Evolutionary conservation across 1,139 yeast species (phyloP).

Genomic region (Meyerozyma guilliermondii): DNA sequence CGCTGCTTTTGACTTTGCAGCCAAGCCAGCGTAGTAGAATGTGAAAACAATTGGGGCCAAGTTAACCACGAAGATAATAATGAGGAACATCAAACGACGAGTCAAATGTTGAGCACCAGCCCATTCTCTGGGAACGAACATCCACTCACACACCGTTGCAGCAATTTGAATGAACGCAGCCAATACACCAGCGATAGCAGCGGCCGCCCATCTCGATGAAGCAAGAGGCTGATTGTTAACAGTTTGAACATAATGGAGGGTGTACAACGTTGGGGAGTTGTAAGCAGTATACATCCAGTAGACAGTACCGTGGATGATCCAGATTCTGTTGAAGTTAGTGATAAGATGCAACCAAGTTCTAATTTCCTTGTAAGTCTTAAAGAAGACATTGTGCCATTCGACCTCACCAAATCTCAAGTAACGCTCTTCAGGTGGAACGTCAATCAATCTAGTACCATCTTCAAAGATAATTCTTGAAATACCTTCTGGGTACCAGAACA

Average conservation of each 20-base stretch:
- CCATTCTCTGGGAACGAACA: conserved; percentile 96
- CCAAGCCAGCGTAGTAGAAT: conserved; percentile 74
- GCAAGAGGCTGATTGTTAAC: conserved; percentile 79
- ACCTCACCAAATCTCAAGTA: conserved; percentile 88
- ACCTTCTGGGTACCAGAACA: conserved; percentile 99
- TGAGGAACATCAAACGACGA: conserved; percentile 76
- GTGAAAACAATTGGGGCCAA: conserved; percentile 85
- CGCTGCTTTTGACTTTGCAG: conserved; percentile 68
- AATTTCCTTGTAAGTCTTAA: conserved; percentile 93
- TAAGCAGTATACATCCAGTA: conserved; percentile 95
- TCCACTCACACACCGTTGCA: conserved; percentile 93
- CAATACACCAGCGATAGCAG: conserved; percentile 88
- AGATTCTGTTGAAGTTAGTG: conserved; percentile 95
- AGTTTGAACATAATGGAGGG: conserved; percentile 79
- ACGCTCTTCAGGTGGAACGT: conserved; percentile 85
- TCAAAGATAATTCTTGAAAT: conserved; percentile 85
- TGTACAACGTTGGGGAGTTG: conserved; percentile 88
- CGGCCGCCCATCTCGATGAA: conserved; percentile 88
- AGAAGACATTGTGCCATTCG: conserved; percentile 86
- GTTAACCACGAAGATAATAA: conserved; percentile 63
- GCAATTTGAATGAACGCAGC: conserved; percentile 76
- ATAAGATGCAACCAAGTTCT: conserved; percentile 97
- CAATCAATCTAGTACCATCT: conserved; percentile 89
- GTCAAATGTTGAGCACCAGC: conserved; percentile 97
- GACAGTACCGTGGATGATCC: conserved; percentile 87